phyloP scores from a whole-genome alignment of 2,329 filamentous ascomycete species.

The Colletotrichum lupini region DNA sequence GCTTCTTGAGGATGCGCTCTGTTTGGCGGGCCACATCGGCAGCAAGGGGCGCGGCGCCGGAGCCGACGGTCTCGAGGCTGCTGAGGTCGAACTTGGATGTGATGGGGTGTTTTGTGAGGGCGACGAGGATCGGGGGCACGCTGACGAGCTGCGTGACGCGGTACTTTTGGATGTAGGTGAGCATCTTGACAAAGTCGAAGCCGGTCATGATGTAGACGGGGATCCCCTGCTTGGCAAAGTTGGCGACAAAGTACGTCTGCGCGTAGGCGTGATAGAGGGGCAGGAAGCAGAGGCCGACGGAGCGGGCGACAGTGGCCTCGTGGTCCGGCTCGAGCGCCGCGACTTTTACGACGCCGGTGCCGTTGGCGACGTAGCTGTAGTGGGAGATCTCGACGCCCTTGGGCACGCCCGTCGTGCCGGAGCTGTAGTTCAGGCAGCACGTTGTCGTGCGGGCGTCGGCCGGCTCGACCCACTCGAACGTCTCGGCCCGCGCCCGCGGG shows the following conservation, averaged over 20 bases:
- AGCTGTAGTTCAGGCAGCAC: constrained; percentile 82
- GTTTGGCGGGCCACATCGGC: constrained; percentile 68
- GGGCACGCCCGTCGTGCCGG: constrained; percentile 82
- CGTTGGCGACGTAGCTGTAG: constrained; percentile 79
- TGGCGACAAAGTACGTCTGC: constrained; percentile 77
- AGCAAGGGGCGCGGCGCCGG: constrained; percentile 77
- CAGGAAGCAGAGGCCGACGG: constrained; percentile 72
- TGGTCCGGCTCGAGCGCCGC: constrained; percentile 59
- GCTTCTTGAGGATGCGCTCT: constrained; percentile 55
- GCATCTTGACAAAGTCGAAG: constrained; percentile 80
- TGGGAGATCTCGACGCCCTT: constrained; percentile 90
- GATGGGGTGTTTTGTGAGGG: constrained; percentile 77
- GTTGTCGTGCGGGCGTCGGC: constrained; percentile 62
- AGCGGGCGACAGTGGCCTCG: constrained; percentile 50
- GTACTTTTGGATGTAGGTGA: constrained; percentile 74
- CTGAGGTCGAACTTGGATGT: constrained; percentile 75
- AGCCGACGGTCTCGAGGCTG: constrained; percentile 68
- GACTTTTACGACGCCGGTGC: constrained; percentile 66
- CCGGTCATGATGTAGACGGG: constrained; percentile 83
- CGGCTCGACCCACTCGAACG: constrained; percentile 73
- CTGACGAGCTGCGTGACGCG: constrained; percentile 73
- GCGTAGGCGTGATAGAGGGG: constrained; percentile 82
- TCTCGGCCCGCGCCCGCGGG: constrained; percentile 59
- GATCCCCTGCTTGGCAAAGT: constrained; percentile 63
- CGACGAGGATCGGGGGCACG: constrained; percentile 81